Conservation (phyloP, 805 yeast species). For the Cyberlindnera mrakii region DNA sequence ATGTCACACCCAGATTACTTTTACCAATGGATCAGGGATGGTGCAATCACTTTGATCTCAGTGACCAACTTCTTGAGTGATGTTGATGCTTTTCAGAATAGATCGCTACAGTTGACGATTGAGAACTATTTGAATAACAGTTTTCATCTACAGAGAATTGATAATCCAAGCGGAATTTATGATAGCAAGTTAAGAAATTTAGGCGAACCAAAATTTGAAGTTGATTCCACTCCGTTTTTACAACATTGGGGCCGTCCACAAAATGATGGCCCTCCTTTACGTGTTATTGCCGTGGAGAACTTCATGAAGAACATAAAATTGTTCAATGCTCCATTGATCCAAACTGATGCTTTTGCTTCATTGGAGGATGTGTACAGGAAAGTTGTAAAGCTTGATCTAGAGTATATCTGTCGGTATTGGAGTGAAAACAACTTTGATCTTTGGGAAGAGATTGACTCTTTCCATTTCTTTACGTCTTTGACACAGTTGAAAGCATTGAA, state of each 20-base stretch:
- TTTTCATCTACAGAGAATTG: slow-evolving; percentile 52
- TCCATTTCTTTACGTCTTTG: slow-evolving; percentile 74
- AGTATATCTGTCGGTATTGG: slow-evolving; percentile 62
- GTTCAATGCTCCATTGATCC: slow-evolving; percentile 26
- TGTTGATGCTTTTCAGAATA: slow-evolving; percentile 18
- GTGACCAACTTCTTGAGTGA: slow-evolving; percentile 53
- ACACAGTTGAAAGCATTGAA: slow-evolving; percentile 67
- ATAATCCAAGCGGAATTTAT: slow-evolving; percentile 65
- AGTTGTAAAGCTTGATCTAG: slow-evolving; percentile 63
- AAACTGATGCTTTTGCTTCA: slow-evolving; percentile 24
- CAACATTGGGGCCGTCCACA: slow-evolving; percentile 93
- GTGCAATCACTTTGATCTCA: slow-evolving; percentile 72
- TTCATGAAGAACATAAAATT: slow-evolving; percentile 41
- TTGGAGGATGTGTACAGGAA: slow-evolving; percentile 35
- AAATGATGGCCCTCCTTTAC: slow-evolving; percentile 87
- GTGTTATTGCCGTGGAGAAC: slow-evolving; percentile 58
- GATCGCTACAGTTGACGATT: slow-evolving; percentile 27
- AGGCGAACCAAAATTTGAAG: slow-evolving; percentile 87
- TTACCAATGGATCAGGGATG: slow-evolving; percentile 88
- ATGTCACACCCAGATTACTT: slow-evolving; percentile 66
- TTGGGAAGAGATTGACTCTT: slow-evolving; percentile 83
- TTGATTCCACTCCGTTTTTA: slow-evolving; percentile 56
- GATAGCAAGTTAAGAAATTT: slow-evolving; percentile 44
- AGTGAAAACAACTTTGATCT: slow-evolving; percentile 65
- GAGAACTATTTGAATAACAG: slow-evolving; percentile 61